These are phyloP conservation scores for Leccinellum luteum DNA, from an alignment of 768 basidiomycete species.

Conservation along the genomic window DNA sequence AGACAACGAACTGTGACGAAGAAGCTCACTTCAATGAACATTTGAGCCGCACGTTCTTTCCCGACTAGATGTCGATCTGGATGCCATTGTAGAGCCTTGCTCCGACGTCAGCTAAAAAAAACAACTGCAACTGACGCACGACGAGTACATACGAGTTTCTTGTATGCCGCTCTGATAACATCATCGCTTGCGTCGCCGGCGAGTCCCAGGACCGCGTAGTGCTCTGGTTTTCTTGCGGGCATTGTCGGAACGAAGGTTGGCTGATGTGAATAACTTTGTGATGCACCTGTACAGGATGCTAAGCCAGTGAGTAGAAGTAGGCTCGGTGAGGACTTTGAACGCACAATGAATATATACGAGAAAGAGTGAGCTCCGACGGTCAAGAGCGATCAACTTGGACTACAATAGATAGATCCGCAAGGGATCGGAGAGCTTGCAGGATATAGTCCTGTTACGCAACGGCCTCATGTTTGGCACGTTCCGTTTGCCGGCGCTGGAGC, in stretches of 20 bases:
- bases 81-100: conserved; percentile 63
- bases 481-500: conserved; percentile 26
- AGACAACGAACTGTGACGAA: not conserved
- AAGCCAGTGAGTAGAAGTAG: conserved; percentile 7
- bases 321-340: conserved; percentile 9
- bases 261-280: conserved; percentile 4
- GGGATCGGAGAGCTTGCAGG: conserved; percentile 24
- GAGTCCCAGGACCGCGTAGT: conserved; percentile 47
- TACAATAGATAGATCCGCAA: conserved; percentile 22
- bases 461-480: conserved; percentile 35
- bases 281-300: conserved; percentile 7
- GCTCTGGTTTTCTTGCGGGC: conserved; percentile 26
- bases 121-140: conserved; percentile 17
- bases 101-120: conserved; percentile 20
- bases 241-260: conserved; percentile 23
- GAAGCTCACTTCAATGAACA: conserved; percentile 54
- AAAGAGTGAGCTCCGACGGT: conserved; percentile 19
- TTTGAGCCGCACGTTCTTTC: conserved; percentile 50
- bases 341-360: conserved; percentile 27
- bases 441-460: conserved; percentile 13
- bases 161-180: conserved; percentile 60
- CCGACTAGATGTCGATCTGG: conserved; percentile 58
- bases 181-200: conserved; percentile 43
- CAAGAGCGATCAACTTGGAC: conserved; percentile 23
- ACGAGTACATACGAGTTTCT: conserved; percentile 47